Percentiles rank a stretch among this genome's conserved stretches.
phyloP scores from a whole-genome alignment of 805 yeast genomes.

The Cyberlindnera euphorbiiphila region DNA sequence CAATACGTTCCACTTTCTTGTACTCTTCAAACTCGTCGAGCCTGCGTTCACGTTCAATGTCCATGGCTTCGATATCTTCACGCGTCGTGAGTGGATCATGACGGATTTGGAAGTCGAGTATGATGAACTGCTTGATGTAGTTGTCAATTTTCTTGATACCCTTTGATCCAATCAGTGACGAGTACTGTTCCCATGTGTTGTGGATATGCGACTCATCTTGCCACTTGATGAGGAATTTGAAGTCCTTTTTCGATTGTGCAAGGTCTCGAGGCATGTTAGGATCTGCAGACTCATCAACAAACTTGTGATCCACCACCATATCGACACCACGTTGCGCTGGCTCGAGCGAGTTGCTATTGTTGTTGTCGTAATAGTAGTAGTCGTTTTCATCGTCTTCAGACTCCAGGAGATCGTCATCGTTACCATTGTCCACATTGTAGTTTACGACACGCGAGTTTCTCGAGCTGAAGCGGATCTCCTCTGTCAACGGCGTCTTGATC shows the following conservation, averaged over 20 bases:
- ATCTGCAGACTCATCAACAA: conserved; percentile 34
- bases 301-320: conserved; percentile 52
- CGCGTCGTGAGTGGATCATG: conserved; percentile 77
- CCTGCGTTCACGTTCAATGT: conserved; percentile 80
- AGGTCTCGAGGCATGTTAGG: conserved; percentile 33
- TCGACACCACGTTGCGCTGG: conserved; percentile 36
- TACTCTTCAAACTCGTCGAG: conserved; percentile 81
- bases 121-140: conserved; percentile 74
- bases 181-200: conserved; percentile 87
- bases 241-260: conserved; percentile 55
- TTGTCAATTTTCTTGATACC: conserved; percentile 89
- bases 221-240: conserved; percentile 78
- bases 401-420: conserved; percentile 40
- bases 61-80: conserved; percentile 93
- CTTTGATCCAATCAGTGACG: conserved; percentile 40
- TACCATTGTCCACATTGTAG: conserved; percentile 67
- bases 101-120: conserved; percentile 71
- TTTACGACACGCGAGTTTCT: conserved; percentile 64
- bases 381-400: conserved; percentile 26
- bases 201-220: conserved; percentile 82
- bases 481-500: conserved; percentile 16
- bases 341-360: conserved; percentile 25
- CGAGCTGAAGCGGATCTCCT: conserved; percentile 73
- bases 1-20: conserved; percentile 84
- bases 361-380: conserved; percentile 23